These are phyloP conservation scores for Serendipita sp. DNA, from an alignment of 768 basidiomycete species.

Conservation along the genomic window DNA sequence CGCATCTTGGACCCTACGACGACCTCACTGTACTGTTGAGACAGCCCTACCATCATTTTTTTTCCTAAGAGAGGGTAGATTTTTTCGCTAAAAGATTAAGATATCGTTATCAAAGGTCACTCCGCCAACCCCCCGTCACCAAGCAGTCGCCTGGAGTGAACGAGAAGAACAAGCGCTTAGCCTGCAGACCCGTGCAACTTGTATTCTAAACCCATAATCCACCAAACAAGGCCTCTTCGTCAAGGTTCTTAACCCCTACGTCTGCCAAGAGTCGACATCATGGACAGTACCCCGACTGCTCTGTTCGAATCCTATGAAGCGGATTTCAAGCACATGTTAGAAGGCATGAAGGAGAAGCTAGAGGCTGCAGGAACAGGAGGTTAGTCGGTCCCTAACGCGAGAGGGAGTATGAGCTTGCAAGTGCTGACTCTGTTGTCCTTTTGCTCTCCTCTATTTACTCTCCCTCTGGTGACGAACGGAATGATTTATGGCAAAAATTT, in stretches of 20 bases:
- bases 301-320: slow-evolving; percentile 87
- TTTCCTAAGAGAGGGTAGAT: too few relatives aligned
- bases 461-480: neutral
- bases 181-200: too few relatives aligned
- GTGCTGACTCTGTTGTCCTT: slow-evolving; percentile 25
- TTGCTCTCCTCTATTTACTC: neutral
- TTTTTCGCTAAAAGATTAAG: too few relatives aligned
- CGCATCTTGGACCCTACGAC: too few relatives aligned
- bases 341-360: slow-evolving; percentile 59
- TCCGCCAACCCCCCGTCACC: too few relatives aligned
- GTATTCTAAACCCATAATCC: neutral
- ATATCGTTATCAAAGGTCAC: too few relatives aligned
- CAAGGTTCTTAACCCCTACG: too few relatives aligned
- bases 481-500: neutral
- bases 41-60: too few relatives aligned
- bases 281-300: slow-evolving; percentile 71
- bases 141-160: too few relatives aligned
- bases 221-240: neutral
- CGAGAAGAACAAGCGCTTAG: too few relatives aligned
- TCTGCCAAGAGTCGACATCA: slow-evolving; percentile 16
- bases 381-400: neutral
- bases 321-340: slow-evolving; percentile 73
- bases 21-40: too few relatives aligned
- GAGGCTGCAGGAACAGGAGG: slow-evolving; percentile 36
- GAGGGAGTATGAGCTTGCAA: slow-evolving; percentile 40